Conservation (phyloP, 805 yeast species). For the Hanseniaspora nectarophila region DNA sequence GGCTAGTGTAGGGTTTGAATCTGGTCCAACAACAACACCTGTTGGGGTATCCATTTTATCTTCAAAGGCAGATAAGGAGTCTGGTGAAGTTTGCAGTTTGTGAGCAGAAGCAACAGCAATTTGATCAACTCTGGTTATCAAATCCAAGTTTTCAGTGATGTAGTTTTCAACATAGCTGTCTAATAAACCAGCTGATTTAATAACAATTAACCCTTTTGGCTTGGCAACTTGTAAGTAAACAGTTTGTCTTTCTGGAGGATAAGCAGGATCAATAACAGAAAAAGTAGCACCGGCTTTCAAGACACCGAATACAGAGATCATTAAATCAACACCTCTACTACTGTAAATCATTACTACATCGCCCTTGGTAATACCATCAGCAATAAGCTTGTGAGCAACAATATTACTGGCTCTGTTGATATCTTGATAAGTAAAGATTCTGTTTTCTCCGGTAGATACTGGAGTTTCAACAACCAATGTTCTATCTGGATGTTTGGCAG, state of each 20-base stretch:
- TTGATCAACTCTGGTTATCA: constrained; percentile 62
- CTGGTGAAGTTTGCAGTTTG: constrained; percentile 23
- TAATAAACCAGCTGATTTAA: constrained; percentile 78
- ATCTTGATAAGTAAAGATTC: constrained; percentile 73
- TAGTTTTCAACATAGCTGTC: constrained; percentile 69
- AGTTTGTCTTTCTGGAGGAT: constrained; percentile 96
- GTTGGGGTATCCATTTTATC: constrained; percentile 47
- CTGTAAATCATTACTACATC: constrained; percentile 97
- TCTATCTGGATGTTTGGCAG: constrained; percentile 71
- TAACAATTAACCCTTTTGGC: constrained; percentile 81
- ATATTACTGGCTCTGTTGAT: constrained; percentile 87
- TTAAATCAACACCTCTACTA: constrained; percentile 90
- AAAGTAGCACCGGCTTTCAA: constrained; percentile 97
- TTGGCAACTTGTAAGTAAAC: constrained; percentile 85
- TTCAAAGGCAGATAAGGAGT: constrained; percentile 40
- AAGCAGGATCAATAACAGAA: constrained; percentile 97
- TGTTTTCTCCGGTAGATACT: constrained; percentile 36
- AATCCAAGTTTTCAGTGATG: constrained; percentile 57
- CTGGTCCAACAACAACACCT: constrained; percentile 93
- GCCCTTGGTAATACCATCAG: constrained; percentile 73
- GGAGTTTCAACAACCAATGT: constrained; percentile 89
- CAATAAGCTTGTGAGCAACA: constrained; percentile 77
- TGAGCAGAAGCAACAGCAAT: constrained; percentile 54
- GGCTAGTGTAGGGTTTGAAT: constrained; percentile 88
- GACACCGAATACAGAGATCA: constrained; percentile 95